phyloP scores from a whole-genome alignment of 768 basidiomycete genomes.

The Baorangia bicolor region DNA sequence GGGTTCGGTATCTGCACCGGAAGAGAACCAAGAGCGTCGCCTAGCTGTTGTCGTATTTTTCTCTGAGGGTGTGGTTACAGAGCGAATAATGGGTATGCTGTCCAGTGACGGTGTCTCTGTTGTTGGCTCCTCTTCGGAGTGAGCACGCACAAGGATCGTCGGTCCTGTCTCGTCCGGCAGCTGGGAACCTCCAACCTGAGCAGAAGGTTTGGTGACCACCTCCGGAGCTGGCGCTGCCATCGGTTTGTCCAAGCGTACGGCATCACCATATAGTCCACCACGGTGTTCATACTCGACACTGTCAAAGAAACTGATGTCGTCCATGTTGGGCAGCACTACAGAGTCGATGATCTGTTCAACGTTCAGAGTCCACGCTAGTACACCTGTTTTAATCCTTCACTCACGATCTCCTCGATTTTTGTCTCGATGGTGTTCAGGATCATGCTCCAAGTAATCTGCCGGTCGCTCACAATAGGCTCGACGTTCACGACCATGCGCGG shows the following conservation, averaged over 20 bases:
- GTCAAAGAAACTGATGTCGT: conserved; percentile 96
- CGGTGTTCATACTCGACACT: conserved; percentile 60
- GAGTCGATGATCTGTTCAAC: conserved; percentile 82
- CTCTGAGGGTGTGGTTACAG: conserved; percentile 25
- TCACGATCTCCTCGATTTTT: conserved; percentile 81
- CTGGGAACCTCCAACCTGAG: conserved; percentile 25
- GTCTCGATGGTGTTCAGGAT: conserved; percentile 88
- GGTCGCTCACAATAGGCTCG: conserved; percentile 91
- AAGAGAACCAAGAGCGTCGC: conserved; percentile 60
- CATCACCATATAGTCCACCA: conserved; percentile 89
- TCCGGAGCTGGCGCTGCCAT: conserved; percentile 13
- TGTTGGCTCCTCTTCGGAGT: conserved; percentile 31
- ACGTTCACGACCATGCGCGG: conserved; percentile 88
- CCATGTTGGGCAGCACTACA: conserved; percentile 96
- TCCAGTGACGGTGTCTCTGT: conserved; percentile 27
- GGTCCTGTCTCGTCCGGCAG: conserved; percentile 36
- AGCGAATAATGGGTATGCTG: conserved; percentile 17
- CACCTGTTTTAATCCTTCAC: conserved; percentile 26
- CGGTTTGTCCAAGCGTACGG: conserved; percentile 46
- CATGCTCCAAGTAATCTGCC: conserved; percentile 94
- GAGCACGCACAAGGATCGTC: conserved; percentile 19
- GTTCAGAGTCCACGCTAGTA: conserved; percentile 66
- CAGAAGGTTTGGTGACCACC: not conserved
- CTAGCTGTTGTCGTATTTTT: conserved; percentile 30
- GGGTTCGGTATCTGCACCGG: conserved; percentile 39